Base-by-base conservation (phyloP, 1,284 basidiomycete genomes). In the Cryptococcus sp. region DNA sequence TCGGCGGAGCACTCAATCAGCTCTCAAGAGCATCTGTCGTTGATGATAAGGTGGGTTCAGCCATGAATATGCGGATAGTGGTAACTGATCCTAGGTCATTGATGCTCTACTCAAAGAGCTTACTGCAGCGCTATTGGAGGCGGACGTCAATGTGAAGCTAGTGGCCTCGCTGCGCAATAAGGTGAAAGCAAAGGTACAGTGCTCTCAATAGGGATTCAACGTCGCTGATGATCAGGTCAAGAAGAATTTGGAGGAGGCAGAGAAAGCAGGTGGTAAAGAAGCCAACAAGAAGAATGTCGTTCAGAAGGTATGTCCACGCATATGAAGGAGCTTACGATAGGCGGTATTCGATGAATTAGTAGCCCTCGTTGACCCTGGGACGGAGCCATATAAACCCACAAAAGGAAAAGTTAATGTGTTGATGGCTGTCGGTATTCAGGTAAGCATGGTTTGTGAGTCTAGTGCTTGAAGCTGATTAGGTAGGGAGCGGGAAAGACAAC, bases 401-500 rank as follows among this genome's bases (percentile, higher is more conserved):
- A 98, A 98, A 75, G 93, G 92, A 0, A 88, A 93, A 66, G 77
- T 85, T 16, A 96, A 96, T 76, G 87, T 99, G 10, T 85, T 99
- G 63, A 99, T 99, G 96, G 90, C 91, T 34, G 92, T 97, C 53
- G 92, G 92, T 76, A 81, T 97, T 44, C 91, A 93, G 80, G 88
- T 87, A 59, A 53, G 80, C 70, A 5, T 21, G 7, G 31, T 2
- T 18, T 39, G 19, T 5, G 22, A 10, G 46, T 24, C 3, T 2
- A 34, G 39, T n/a, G 37, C 24, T 21, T 19, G 16, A 34, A 25
- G 48, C 46, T 51, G 41, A 54, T 7, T 19, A 39, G 13, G 21
- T 67, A 96, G 85, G 94, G 94, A 51, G 94, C 94, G 48, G 96
- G 94, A 45, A 98, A 98, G 80, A 98, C 94, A 3, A 98, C 94